phyloP scores from a whole-genome alignment of 1,284 basidiomycete genomes.

The Vanrija humicola region DNA sequence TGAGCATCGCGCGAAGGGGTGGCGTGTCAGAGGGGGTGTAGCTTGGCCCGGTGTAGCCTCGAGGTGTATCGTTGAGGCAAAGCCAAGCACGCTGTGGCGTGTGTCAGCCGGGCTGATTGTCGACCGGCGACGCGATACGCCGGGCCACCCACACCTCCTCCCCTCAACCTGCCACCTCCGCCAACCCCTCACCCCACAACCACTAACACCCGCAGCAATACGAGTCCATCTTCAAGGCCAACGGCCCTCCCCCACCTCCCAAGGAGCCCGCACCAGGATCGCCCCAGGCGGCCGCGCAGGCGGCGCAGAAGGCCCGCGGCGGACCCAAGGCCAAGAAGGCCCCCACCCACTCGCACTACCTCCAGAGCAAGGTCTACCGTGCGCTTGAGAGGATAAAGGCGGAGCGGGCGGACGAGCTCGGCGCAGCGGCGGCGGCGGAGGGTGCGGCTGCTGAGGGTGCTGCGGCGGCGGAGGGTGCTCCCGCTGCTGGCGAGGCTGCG shows the following conservation, averaged over 20 bases:
- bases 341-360: constrained; percentile 70
- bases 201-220: constrained; percentile 62
- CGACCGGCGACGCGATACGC: too few relatives aligned
- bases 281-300: constrained; percentile 31
- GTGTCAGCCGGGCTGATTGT: too few relatives aligned
- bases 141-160: not conserved
- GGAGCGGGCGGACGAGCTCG: constrained; percentile 26
- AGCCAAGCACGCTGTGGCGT: too few relatives aligned
- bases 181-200: not conserved
- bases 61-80: too few relatives aligned
- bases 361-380: constrained; percentile 93
- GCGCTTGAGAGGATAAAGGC: constrained; percentile 79
- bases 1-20: constrained; percentile 44
- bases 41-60: too few relatives aligned
- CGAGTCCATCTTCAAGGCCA: constrained; percentile 85
- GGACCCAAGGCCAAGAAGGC: constrained; percentile 26
- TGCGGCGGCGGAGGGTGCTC: constrained; percentile 15
- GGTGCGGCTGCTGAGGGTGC: constrained; percentile 9
- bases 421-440: constrained; percentile 15
- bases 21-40: too few relatives aligned
- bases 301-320: constrained; percentile 5
- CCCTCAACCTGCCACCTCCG: not conserved
- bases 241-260: constrained; percentile 62
- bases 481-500: constrained; percentile 15
- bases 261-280: constrained; percentile 51